Conservation (phyloP, 495 filamentous ascomycete genomes). For the Parmelia sp. region DNA sequence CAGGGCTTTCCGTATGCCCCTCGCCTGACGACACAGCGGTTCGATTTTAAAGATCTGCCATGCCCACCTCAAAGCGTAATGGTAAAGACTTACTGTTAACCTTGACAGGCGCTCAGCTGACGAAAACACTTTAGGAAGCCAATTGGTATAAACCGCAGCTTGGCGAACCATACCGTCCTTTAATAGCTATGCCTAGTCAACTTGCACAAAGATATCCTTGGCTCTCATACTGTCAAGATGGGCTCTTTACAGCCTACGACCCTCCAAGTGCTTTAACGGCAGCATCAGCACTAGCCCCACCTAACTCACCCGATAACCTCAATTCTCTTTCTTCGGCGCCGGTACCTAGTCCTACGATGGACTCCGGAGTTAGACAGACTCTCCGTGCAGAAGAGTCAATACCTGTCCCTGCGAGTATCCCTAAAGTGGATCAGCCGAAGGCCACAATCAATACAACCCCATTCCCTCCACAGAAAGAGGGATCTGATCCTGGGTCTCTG, state of each 20-base stretch:
- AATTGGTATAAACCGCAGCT: constrained; percentile 1
- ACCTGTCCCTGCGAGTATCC: background rate
- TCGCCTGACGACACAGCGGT: background rate
- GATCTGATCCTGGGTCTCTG: background rate
- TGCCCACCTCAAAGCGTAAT: constrained; percentile 1
- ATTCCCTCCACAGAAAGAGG: background rate
- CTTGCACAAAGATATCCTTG: background rate
- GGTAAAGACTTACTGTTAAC: background rate
- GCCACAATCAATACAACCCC: background rate
- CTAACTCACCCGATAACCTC: background rate
- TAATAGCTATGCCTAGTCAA: background rate
- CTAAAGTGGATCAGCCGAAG: background rate
- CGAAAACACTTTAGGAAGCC: background rate
- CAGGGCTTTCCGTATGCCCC: too few species aligned
- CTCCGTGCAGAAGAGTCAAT: background rate
- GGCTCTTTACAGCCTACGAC: background rate
- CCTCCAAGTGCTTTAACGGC: background rate
- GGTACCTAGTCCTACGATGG: background rate
- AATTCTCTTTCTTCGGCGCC: background rate
- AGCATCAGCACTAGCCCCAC: background rate
- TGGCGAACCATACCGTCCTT: background rate
- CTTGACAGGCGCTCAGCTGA: background rate
- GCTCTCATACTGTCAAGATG: background rate
- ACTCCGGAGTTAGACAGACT: background rate
- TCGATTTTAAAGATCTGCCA: background rate